A percentile compares a stretch with the other conserved stretches of the same genome.
Evolutionary conservation across 2,329 filamentous ascomycete genomes (phyloP).

Genomic region (Xylaria sp.): DNA sequence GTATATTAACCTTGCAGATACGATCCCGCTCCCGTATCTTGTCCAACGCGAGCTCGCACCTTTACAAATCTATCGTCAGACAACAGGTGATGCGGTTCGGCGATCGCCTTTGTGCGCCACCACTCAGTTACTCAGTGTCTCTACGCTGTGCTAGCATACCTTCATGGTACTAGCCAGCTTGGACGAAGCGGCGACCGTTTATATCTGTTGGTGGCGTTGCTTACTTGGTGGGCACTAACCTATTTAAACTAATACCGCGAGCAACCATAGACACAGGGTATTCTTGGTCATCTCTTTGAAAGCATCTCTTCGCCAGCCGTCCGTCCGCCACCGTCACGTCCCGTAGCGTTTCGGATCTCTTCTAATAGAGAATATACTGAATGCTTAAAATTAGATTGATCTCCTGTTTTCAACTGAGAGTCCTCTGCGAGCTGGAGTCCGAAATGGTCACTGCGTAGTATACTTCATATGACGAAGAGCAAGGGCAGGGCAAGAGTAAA

Average conservation of each 20-base stretch:
- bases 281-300: slow-evolving; percentile 32
- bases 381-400: slow-evolving; percentile 5
- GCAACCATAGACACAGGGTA: not conserved
- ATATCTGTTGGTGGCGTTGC: not conserved
- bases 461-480: not conserved
- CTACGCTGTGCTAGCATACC: not conserved
- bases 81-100: slow-evolving; percentile 38
- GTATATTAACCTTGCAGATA: slow-evolving; percentile 34
- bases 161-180: slow-evolving; percentile 5
- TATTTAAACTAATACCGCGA: slow-evolving; percentile 3
- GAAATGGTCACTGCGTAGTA: slow-evolving; percentile 3
- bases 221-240: slow-evolving; percentile 10
- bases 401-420: slow-evolving; percentile 3
- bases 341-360: slow-evolving; percentile 12
- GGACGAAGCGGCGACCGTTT: slow-evolving; percentile 18
- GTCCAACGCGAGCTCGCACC: slow-evolving; percentile 35
- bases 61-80: slow-evolving; percentile 34
- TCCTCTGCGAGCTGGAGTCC: slow-evolving; percentile 30
- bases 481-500: not conserved
- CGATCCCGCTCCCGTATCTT: slow-evolving; percentile 38
- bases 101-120: slow-evolving; percentile 31
- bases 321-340: not conserved
- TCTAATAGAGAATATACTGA: not conserved
- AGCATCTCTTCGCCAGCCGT: slow-evolving; percentile 14
- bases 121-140: slow-evolving; percentile 21